Base-by-base conservation (phyloP, 2,329 filamentous ascomycete genomes). In the Onygenales sp. region DNA sequence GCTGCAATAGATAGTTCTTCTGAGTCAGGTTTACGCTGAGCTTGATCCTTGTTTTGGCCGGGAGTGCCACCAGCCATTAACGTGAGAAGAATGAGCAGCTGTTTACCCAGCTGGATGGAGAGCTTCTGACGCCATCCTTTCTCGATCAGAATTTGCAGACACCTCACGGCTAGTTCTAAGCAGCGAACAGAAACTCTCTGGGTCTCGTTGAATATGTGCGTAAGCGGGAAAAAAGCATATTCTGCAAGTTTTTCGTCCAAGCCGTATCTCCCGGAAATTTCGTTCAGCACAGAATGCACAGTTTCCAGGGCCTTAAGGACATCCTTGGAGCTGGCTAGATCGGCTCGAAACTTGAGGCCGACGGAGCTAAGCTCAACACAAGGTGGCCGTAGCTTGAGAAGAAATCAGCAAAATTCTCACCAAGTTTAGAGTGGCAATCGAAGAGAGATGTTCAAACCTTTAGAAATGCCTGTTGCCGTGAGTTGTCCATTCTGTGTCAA, bases 151-250 rank as follows among this genome's bases (percentile, higher is more conserved):
- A 89, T 73, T 9, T 81, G 78, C 36, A 96, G 74, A 60, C 87
- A 92, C 65, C 83, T 82, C 45, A 96, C 76, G 33, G 86, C 84
- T 43, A 87, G 70, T 66, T 98, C 93, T 6, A 93, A 73, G 42
- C 58, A 70, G 51, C 80, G 79, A 46, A 87, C 79, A 0, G 91
- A 84, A 52, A 91, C 82, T 47, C 79, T 77, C 57, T 86, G 81
- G 59, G 88, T 85, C 57, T 84, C 80, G 54, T 88, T 85, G 62
- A 98, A 85, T 40, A 97, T 82, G 61, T 93, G 86, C 0, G 88
- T 90, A 0, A 98, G 75, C 0, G 93, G 93, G 57, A 96, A 95
- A 74, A 97, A 97, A 63, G 87, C 80, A 75, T 97, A 98, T 73
- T 96, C 91, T 11, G 91, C 89, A 14, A 97, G 74, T 66, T 90